phyloP scores from a whole-genome alignment of 129 eudicot species.

The Artemisia annua region DNA sequence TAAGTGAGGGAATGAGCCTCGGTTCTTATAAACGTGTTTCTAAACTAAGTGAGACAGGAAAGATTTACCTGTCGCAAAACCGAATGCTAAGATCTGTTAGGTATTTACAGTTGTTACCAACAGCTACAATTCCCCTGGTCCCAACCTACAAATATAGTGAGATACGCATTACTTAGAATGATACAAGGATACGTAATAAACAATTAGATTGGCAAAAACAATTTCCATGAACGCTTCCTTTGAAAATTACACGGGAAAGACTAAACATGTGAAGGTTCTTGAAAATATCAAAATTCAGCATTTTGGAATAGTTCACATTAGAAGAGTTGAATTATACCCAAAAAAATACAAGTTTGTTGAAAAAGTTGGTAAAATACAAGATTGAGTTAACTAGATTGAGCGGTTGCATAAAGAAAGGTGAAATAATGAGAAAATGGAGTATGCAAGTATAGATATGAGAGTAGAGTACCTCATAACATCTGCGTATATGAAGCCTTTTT shows the following conservation, averaged over 20 bases:
- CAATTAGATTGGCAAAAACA: not conserved
- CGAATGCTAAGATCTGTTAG: constrained; percentile 83
- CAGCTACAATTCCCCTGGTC: constrained; percentile 72
- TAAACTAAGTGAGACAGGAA: constrained; percentile 1
- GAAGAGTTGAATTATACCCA: not conserved
- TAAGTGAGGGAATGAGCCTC: no score
- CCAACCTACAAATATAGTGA: constrained; percentile 56
- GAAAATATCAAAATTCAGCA: not conserved
- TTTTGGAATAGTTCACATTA: not conserved
- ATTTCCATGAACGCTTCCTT: not conserved
- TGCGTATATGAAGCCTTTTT: constrained; percentile 85
- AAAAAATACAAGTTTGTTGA: not conserved
- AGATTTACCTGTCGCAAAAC: constrained; percentile 73
- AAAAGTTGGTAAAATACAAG: not conserved
- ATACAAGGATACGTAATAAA: no score
- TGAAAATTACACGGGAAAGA: not conserved
- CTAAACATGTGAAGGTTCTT: not conserved
- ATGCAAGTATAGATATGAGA: not conserved
- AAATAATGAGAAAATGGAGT: not conserved
- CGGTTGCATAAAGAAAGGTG: not conserved
- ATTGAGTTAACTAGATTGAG: not conserved
- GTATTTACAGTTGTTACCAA: constrained; percentile 79
- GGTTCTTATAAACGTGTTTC: no score
- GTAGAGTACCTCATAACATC: constrained; percentile 77
- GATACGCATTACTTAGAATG: not conserved